A percentile compares a stretch with the other conserved stretches of the same genome.
Evolutionary conservation across 2,329 filamentous ascomycete species (phyloP).

Genomic region (Coniochaeta sp.): DNA sequence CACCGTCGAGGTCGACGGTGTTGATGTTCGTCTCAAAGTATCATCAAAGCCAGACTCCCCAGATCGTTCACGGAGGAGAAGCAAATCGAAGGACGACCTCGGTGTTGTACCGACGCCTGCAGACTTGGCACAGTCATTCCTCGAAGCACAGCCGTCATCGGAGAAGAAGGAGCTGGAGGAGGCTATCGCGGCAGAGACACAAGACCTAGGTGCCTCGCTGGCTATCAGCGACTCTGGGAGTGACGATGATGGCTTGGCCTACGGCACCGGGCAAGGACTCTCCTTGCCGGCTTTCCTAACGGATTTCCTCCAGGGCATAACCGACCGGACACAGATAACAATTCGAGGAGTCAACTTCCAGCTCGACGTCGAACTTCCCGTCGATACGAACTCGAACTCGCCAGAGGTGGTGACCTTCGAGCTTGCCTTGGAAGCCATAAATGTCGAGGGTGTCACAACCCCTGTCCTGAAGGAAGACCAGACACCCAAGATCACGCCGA

Average conservation of each 20-base stretch:
- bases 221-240: slow-evolving; percentile 50
- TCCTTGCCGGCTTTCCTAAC: slow-evolving; percentile 65
- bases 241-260: slow-evolving; percentile 46
- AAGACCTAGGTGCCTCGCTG: slow-evolving; percentile 55
- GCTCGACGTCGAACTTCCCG: slow-evolving; percentile 52
- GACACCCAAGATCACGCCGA: slow-evolving; percentile 33
- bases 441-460: slow-evolving; percentile 59
- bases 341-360: slow-evolving; percentile 60
- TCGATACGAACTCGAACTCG: slow-evolving; percentile 36
- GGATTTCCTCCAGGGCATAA: slow-evolving; percentile 65
- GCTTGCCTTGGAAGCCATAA: slow-evolving; percentile 56
- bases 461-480: slow-evolving; percentile 20
- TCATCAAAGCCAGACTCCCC: slow-evolving; percentile 27
- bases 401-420: slow-evolving; percentile 56
- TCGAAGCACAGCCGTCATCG: slow-evolving; percentile 60
- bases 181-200: slow-evolving; percentile 55
- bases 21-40: slow-evolving; percentile 63
- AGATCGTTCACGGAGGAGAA: slow-evolving; percentile 17
- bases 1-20: slow-evolving; percentile 70
- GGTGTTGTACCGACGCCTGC: slow-evolving; percentile 57
- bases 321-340: slow-evolving; percentile 62
- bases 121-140: slow-evolving; percentile 70
- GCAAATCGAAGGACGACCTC: slow-evolving; percentile 16
- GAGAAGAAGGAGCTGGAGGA: slow-evolving; percentile 64
- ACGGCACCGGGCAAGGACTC: slow-evolving; percentile 65